phyloP scores from a whole-genome alignment of 305 asterid genomes.

The Fraxinus albicans region DNA sequence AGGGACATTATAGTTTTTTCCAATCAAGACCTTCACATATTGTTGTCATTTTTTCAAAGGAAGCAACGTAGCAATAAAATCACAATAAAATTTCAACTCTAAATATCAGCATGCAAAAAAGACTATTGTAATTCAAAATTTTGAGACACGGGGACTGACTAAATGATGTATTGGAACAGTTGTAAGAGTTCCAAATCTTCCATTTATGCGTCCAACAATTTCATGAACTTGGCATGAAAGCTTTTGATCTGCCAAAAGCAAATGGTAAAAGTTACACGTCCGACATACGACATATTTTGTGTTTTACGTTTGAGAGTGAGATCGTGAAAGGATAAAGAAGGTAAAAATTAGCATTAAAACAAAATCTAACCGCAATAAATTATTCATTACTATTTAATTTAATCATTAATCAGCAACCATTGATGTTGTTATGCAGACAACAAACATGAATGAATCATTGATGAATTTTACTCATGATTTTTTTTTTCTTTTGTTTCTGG shows the following conservation, averaged over 20 bases:
- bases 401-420: neutral
- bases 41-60: neutral
- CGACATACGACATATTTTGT: neutral
- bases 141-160: conserved; percentile 36
- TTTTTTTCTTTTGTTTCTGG: neutral
- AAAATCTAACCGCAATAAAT: neutral
- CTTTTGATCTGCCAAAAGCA: conserved; percentile 53
- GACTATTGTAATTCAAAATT: neutral
- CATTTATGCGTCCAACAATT: conserved; percentile 67
- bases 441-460: neutral
- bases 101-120: neutral
- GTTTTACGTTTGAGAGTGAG: neutral
- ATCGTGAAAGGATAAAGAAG: neutral
- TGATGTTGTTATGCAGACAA: neutral
- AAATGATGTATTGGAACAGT: conserved; percentile 67
- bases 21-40: neutral
- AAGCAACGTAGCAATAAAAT: neutral
- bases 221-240: conserved; percentile 65
- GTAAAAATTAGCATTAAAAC: neutral
- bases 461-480: neutral
- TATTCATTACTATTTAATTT: neutral
- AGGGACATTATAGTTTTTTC: neutral
- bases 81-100: neutral
- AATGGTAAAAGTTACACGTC: conserved; percentile 3
- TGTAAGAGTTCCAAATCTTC: conserved; percentile 63